Conservation (phyloP, 2,329 filamentous ascomycete genomes). For the Lachnellula subtilissima region DNA sequence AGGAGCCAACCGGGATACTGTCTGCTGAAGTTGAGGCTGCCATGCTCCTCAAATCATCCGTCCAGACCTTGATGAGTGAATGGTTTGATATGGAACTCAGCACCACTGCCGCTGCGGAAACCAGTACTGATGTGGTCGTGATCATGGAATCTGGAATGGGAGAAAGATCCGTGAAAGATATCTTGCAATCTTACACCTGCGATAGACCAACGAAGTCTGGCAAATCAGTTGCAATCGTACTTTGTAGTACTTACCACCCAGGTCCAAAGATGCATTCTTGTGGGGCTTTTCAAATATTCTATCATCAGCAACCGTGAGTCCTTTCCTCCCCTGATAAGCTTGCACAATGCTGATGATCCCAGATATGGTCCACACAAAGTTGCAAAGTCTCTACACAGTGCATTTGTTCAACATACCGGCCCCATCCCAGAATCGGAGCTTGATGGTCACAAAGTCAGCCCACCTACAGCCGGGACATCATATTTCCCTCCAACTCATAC, state of each 20-base stretch:
- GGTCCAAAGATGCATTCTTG: constrained; percentile 19
- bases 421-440: not conserved
- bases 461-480: not conserved
- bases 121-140: constrained; percentile 21
- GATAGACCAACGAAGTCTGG: constrained; percentile 4
- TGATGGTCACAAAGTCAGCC: not conserved
- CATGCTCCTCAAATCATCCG: constrained; percentile 23
- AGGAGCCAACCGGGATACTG: constrained; percentile 29
- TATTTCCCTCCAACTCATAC: not conserved
- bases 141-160: constrained; percentile 27
- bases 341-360: constrained; percentile 5
- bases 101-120: not conserved
- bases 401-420: constrained; percentile 12
- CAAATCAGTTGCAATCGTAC: constrained; percentile 20
- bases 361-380: constrained; percentile 29
- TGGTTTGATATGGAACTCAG: constrained; percentile 27
- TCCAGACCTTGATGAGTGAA: constrained; percentile 14
- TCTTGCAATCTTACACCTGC: constrained; percentile 16
- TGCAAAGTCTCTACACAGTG: constrained; percentile 24
- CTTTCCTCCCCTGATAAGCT: not conserved
- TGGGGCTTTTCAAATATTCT: constrained; percentile 22
- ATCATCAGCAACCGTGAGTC: constrained; percentile 28
- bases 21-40: constrained; percentile 24
- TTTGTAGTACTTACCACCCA: constrained; percentile 21
- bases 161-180: constrained; percentile 18